Evolutionary conservation across 768 basidiomycete species (phyloP).

Genomic region (Psilocybe cubensis): DNA sequence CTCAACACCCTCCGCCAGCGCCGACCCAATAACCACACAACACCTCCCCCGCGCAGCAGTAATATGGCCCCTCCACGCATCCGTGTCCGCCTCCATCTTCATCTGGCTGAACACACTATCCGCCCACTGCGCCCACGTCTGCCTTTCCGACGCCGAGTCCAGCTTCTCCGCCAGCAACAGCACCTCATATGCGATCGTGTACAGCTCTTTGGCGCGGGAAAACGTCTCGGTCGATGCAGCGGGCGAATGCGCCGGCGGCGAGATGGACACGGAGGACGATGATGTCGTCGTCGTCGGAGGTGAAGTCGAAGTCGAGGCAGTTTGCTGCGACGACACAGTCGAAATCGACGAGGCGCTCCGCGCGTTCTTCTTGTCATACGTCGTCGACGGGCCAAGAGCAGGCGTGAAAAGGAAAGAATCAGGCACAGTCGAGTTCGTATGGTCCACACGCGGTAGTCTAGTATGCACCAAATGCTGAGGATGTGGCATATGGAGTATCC

Average conservation of each 20-base stretch:
- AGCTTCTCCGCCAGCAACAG: conserved; percentile 64
- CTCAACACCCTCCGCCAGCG: conserved; percentile 59
- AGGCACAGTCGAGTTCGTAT: background rate
- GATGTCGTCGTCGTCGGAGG: conserved; percentile 3
- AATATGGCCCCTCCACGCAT: conserved; percentile 48
- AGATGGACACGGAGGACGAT: conserved; percentile 15
- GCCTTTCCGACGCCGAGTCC: conserved; percentile 43
- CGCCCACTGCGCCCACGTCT: conserved; percentile 63
- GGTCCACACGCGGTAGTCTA: background rate
- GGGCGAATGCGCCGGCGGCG: background rate
- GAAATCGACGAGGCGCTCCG: background rate
- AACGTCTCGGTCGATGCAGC: conserved; percentile 33
- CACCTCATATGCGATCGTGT: conserved; percentile 65
- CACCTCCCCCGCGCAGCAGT: conserved; percentile 53
- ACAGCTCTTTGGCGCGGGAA: conserved; percentile 62
- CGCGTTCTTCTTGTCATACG: background rate
- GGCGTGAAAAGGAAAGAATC: conserved; percentile 6
- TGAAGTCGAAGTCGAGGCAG: background rate
- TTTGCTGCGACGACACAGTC: background rate
- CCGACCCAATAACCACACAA: conserved; percentile 52
- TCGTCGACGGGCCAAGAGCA: background rate
- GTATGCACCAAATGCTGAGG: conserved; percentile 24
- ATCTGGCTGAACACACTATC: conserved; percentile 66
- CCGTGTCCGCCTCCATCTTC: conserved; percentile 57
- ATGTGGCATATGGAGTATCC: conserved; percentile 75